Base-by-base conservation (phyloP, 495 filamentous ascomycete genomes). In the Aspergillus heteromorphus region DNA sequence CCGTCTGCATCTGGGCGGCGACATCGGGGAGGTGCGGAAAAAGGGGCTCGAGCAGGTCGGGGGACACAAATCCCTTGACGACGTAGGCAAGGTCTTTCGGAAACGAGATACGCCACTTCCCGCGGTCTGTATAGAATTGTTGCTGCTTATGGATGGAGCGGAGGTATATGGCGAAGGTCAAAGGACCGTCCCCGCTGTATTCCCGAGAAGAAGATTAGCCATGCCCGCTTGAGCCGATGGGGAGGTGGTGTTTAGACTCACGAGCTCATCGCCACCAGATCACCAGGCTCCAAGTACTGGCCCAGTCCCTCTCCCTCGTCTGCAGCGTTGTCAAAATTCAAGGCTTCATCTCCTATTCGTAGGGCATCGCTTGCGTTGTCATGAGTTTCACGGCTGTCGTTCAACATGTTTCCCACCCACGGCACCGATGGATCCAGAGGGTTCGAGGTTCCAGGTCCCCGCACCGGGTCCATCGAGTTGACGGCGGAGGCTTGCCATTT, bases 111-210 rank as follows among this genome's bases (percentile, higher is more conserved):
- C 86, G 73, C 88, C 88, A 95, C 57, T 83, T 82, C 19, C 91
- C 91, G 25, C 79, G 73, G 43, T 77, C 75, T 0, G 84, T 85
- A 64, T 91, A 91, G 63, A 87, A 91, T 51, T 95, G 88, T 45
- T 74, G 70, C 50, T 83, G 77, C 48, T 71, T 74, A 41, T 82
- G 78, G 48, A 88, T 63, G 13, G 80, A 78, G 18, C 82, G 82
- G 11, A 92, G 73, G 62, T 85, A 91, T 23, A 95, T 77, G 23
- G 83, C 87, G n/a, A 88, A 71, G 4, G 72, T 73, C 45, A 79
- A 66, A 6, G 77, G 59, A 20, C 70, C 73, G n/a, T 72, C 70
- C 3, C 66, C 53, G 1, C 68, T 67, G 23, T 51, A 59, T 27
- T 57, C 45, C 13, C 45, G 19, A 16, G 6, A 53, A 17, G 2